Conservation (phyloP, 305 asterid species). For the Fraxinus ornus region DNA sequence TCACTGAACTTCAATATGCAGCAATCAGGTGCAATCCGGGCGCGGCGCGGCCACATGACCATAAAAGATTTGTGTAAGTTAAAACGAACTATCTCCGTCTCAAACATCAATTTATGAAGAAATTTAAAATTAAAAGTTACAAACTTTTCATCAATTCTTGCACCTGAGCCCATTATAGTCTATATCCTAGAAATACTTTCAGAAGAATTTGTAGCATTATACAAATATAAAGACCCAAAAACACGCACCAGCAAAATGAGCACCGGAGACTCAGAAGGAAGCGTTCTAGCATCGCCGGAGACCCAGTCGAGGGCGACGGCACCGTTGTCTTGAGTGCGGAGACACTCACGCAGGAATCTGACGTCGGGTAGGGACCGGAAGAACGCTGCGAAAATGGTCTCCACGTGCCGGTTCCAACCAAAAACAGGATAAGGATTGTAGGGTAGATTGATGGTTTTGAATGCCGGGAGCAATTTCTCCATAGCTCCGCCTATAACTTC, state of each 20-base stretch:
- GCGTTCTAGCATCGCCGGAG: constrained; percentile 50
- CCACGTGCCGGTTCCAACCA: constrained; percentile 70
- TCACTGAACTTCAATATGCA: not conserved
- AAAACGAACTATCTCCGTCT: not conserved
- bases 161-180: not conserved
- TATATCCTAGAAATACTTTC: not conserved
- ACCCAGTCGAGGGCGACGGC: constrained; percentile 85
- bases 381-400: constrained; percentile 82
- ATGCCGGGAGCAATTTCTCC: constrained; percentile 61
- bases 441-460: constrained; percentile 52
- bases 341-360: constrained; percentile 73
- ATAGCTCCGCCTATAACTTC: constrained; percentile 77
- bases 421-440: constrained; percentile 62
- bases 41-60: not conserved
- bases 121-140: not conserved
- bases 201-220: not conserved
- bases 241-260: constrained; percentile 77
- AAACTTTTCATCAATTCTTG: not conserved
- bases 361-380: constrained; percentile 74
- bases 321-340: constrained; percentile 77
- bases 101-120: not conserved
- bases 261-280: constrained; percentile 64
- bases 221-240: not conserved
- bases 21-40: not conserved
- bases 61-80: not conserved